A percentile compares a stretch with the other conserved stretches of the same genome.
Evolutionary conservation across 1,139 yeast genomes (phyloP).

Genomic region (Protomyces gravidus): DNA sequence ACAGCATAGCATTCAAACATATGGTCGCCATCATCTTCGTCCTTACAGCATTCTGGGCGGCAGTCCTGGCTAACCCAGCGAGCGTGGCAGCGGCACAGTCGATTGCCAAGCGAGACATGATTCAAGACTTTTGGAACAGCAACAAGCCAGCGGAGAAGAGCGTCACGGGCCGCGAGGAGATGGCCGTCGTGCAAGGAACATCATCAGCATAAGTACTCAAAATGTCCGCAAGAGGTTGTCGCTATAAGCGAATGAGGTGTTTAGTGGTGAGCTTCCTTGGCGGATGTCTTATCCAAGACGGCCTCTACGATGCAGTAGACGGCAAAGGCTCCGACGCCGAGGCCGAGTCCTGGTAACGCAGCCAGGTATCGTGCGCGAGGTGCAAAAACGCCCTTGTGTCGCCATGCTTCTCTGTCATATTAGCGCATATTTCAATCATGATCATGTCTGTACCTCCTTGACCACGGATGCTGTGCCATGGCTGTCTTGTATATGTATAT

Average conservation of each 20-base stretch:
- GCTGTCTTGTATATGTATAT: background rate
- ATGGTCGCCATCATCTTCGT: background rate
- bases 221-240: too few species aligned
- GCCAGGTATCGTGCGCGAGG: constrained; percentile 65
- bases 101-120: background rate
- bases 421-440: too few species aligned
- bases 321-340: constrained; percentile 73
- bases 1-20: background rate
- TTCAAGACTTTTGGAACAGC: background rate
- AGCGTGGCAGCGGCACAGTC: too few species aligned
- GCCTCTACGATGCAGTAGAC: constrained; percentile 52
- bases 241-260: too few species aligned
- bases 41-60: background rate
- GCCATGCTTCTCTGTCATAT: constrained; percentile 94
- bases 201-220: too few species aligned
- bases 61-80: background rate
- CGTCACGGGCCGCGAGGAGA: too few species aligned
- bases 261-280: constrained; percentile 15
- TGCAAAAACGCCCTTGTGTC: constrained; percentile 77
- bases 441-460: background rate
- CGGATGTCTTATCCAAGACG: constrained; percentile 21
- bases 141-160: background rate
- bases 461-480: constrained; percentile 6
- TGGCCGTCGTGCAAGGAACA: too few species aligned
- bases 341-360: constrained; percentile 79